phyloP scores from a whole-genome alignment of 2,329 filamentous ascomycete genomes.

The Didymella pomorum region DNA sequence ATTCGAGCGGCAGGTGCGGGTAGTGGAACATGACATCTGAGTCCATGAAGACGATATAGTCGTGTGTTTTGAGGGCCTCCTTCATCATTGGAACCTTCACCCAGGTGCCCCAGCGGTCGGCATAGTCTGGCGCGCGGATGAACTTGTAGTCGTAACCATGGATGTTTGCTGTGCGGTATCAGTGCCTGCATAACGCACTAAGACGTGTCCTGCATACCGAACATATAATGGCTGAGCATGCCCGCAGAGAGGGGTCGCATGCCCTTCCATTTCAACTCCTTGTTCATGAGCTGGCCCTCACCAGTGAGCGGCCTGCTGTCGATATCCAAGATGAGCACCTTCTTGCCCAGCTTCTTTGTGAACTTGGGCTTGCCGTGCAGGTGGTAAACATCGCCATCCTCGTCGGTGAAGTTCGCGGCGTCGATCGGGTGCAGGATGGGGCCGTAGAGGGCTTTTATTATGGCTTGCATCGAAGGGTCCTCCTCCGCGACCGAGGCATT shows the following conservation, averaged over 20 bases:
- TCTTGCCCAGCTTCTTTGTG: slow-evolving; percentile 48
- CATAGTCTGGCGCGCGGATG: slow-evolving; percentile 54
- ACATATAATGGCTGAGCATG: slow-evolving; percentile 52
- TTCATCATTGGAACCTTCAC: slow-evolving; percentile 60
- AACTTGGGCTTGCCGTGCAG: slow-evolving; percentile 44
- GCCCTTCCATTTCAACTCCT: slow-evolving; percentile 48
- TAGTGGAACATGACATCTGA: slow-evolving; percentile 60
- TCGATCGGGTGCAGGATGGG: slow-evolving; percentile 48
- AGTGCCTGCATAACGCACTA: slow-evolving; percentile 10
- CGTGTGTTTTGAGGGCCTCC: slow-evolving; percentile 50
- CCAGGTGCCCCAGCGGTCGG: slow-evolving; percentile 58
- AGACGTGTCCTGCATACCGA: slow-evolving; percentile 31
- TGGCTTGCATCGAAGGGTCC: slow-evolving; percentile 47
- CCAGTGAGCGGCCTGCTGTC: slow-evolving; percentile 48
- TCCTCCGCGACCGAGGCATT: slow-evolving; percentile 38
- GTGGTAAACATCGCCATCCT: slow-evolving; percentile 47
- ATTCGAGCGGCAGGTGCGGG: slow-evolving; percentile 58
- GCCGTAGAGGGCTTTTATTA: slow-evolving; percentile 49
- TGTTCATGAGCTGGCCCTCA: slow-evolving; percentile 48
- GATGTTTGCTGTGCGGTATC: slow-evolving; percentile 50
- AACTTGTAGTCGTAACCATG: slow-evolving; percentile 62
- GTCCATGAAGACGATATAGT: slow-evolving; percentile 60
- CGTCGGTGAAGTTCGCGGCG: slow-evolving; percentile 49
- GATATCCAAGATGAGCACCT: slow-evolving; percentile 49
- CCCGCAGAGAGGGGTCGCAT: slow-evolving; percentile 49